These are phyloP conservation scores for Niveomyces coronatus DNA, from an alignment of 2,329 filamentous ascomycete genomes.

Conservation along the genomic window DNA sequence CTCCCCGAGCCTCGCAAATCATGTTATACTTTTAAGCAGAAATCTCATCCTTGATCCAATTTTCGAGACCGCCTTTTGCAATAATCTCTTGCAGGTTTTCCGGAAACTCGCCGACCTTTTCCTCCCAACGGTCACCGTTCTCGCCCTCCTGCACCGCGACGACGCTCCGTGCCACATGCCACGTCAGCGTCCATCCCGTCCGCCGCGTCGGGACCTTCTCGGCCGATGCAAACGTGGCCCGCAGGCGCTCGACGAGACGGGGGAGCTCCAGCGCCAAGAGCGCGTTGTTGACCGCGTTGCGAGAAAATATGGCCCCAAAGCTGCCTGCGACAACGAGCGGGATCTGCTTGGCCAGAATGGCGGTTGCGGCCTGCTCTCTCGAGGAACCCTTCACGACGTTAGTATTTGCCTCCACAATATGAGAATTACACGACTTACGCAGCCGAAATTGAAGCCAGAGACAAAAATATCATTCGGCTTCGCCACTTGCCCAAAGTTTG, in stretches of 20 bases:
- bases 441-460: constrained; percentile 81
- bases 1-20: too few species aligned
- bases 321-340: constrained; percentile 70
- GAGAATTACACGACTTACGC: too few species aligned
- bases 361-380: constrained; percentile 76
- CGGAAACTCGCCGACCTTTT: constrained; percentile 17
- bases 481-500: constrained; percentile 52
- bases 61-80: constrained; percentile 14
- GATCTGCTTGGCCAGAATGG: constrained; percentile 71
- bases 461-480: constrained; percentile 71
- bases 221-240: constrained; percentile 50
- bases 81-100: constrained; percentile 18
- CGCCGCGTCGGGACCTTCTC: constrained; percentile 53
- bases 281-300: constrained; percentile 71
- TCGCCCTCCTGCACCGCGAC: constrained; percentile 14
- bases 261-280: constrained; percentile 64
- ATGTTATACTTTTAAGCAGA: constrained; percentile 21
- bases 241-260: constrained; percentile 52
- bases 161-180: constrained; percentile 12
- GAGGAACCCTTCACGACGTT: too few species aligned
- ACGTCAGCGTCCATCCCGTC: constrained; percentile 59
- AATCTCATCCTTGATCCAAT: constrained; percentile 15
- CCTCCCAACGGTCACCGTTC: constrained; percentile 14
- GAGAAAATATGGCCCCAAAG: constrained; percentile 74
- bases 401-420: too few species aligned